These are phyloP conservation scores for Coemansia sp. DNA, from an alignment of 192 early-diverging fungal species.

Conservation along the genomic window DNA sequence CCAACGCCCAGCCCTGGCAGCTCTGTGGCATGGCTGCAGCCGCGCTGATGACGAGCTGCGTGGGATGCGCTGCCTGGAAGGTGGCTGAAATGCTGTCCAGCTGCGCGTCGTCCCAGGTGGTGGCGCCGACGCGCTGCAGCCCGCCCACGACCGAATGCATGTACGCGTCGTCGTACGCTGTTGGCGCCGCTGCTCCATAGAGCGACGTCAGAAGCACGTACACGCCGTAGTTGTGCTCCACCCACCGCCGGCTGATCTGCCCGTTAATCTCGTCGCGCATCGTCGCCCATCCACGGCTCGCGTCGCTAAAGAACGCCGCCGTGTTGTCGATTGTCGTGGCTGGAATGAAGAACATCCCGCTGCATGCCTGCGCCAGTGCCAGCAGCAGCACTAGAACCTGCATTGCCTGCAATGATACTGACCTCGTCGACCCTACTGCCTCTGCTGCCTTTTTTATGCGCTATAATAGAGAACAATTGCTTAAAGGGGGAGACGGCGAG, in stretches of 20 bases:
- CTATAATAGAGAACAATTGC: no score
- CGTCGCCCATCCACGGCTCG: constrained; percentile 16
- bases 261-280: constrained; percentile 3
- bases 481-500: no score
- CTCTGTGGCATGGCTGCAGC: background rate
- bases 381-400: background rate
- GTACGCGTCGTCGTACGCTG: constrained; percentile 10
- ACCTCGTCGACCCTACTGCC: no score
- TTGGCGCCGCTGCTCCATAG: constrained; percentile 4
- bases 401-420: no score
- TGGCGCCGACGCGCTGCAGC: constrained; percentile 11
- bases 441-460: no score
- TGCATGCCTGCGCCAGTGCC: background rate
- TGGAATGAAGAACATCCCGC: constrained; percentile 14
- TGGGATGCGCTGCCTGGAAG: constrained; percentile 7
- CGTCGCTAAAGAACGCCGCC: constrained; percentile 8
- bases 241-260: constrained; percentile 1
- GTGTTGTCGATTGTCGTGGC: constrained; percentile 27
- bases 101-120: constrained; percentile 17
- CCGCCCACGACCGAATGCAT: constrained; percentile 15
- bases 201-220: constrained; percentile 16
- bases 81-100: constrained; percentile 5
- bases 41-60: background rate
- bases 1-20: background rate
- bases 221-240: constrained; percentile 12